Base-by-base conservation (phyloP, 805 yeast genomes). In the Teunomyces pallodes region DNA sequence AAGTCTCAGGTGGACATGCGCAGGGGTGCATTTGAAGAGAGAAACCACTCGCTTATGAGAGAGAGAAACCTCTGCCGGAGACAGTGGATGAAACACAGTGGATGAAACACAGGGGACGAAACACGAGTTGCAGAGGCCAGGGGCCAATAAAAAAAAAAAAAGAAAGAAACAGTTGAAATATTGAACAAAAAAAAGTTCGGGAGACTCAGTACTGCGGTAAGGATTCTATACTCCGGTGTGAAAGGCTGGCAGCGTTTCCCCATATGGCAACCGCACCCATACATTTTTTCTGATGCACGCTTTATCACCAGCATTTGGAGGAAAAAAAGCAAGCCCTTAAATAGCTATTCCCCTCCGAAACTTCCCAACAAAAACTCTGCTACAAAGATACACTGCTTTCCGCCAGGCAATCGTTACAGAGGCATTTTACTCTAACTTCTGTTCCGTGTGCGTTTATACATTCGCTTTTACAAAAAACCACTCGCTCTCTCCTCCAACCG, bases 321-420 rank as follows among this genome's bases (percentile, higher is more conserved):
- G 9, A 38, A 38, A 38, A 36, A 38, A 38, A n/a, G 27, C 17
- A 26, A 26, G 26, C 41, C 41, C 41, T 38, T 38, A 38, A 38
- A 38, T 38, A 38, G 17, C 27, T 16, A 28, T 13, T 24, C 33
- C 43, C 35, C 43, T 40, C 35, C 43, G 6, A 20, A 28, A 10
- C 31, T 40, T n/a, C 43, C 35, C 35, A 32, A 32, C 35, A 13
- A 32, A 32, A 32, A 8, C 24, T 26, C 14, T 7, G n/a, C 16
- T 16, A 40, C 35, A 28, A 28, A 14, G n/a, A 24, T 9, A 28
- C 30, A 13, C 13, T 26, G 43, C 43, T 40, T 30, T 40, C 10
- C 14, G n/a, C 32, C n/a, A 30, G 35, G 17, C 24, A 20, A 20
- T 20, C 6, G 24, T 20, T 20, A 20, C 24, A 20, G 24, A 20